These are phyloP conservation scores for Paracoccidioides brasiliensis DNA, from an alignment of 2,329 filamentous ascomycete genomes.

Conservation along the genomic window DNA sequence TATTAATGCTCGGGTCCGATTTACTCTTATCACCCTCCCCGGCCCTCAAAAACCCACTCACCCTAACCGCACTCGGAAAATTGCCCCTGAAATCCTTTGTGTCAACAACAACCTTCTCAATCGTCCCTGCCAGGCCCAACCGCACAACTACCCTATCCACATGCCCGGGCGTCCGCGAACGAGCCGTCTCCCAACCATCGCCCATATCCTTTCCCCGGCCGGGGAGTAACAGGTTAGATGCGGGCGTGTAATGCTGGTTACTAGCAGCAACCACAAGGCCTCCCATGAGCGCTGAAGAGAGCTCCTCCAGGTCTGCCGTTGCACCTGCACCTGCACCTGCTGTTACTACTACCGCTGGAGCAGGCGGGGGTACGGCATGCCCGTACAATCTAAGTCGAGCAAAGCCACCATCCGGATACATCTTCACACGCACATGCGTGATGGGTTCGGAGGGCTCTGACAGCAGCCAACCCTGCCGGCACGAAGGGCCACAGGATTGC, in stretches of 20 bases:
- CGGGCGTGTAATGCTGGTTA: constrained; percentile 31
- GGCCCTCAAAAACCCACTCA: constrained; percentile 18
- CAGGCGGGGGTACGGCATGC: constrained; percentile 20
- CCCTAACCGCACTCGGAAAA: constrained; percentile 29
- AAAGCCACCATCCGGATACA: constrained; percentile 36
- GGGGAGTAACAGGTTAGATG: constrained; percentile 28
- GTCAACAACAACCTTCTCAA: constrained; percentile 29
- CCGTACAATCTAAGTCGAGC: constrained; percentile 32
- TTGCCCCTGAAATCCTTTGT: constrained; percentile 36
- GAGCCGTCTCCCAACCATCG: constrained; percentile 33
- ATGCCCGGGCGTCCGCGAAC: constrained; percentile 27
- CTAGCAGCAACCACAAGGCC: constrained; percentile 29
- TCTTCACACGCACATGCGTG: constrained; percentile 32
- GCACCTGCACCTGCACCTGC: constrained; percentile 1
- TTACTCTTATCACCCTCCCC: constrained; percentile 8
- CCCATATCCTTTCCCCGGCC: constrained; percentile 34
- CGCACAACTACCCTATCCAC: constrained; percentile 31
- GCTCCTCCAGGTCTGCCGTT: constrained; percentile 21
- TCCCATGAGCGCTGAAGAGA: constrained; percentile 29
- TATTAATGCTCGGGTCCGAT: constrained; percentile 22
- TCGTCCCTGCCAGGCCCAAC: constrained; percentile 27
- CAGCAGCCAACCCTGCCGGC: constrained; percentile 31
- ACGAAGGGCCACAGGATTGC: constrained; percentile 28
- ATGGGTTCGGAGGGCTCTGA: constrained; percentile 20
- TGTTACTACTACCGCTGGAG: background rate